Evolutionary conservation across 23 red algal genomes (phyloP).

Genomic region (Cyanidium caldarium): DNA sequence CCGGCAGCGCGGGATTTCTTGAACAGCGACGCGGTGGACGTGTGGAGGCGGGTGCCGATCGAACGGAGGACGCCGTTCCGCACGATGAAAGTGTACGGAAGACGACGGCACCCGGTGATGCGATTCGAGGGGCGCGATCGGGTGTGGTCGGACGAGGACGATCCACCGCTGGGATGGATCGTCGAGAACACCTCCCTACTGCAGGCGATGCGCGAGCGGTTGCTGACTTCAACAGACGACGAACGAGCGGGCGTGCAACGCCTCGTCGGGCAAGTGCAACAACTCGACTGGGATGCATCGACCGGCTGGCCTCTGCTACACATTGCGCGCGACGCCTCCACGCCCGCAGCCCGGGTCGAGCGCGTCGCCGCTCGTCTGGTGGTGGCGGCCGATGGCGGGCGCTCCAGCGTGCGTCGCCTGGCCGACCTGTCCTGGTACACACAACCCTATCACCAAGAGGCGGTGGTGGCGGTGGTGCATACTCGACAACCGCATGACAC

Average conservation of each 20-base stretch:
- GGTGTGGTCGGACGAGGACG: neutral
- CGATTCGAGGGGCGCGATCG: neutral
- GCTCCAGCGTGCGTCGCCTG: conserved; percentile 36
- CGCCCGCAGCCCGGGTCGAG: neutral
- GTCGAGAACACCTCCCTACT: conserved; percentile 48
- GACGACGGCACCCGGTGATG: neutral
- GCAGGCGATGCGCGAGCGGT: conserved; percentile 15
- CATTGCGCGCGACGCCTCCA: neutral
- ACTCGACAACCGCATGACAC: conserved; percentile 11
- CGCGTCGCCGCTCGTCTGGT: conserved; percentile 48
- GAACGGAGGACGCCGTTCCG: conserved; percentile 26
- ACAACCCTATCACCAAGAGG: conserved; percentile 38
- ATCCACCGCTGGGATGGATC: conserved; percentile 30
- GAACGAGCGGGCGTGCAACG: neutral
- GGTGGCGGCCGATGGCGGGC: conserved; percentile 52
- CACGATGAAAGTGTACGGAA: conserved; percentile 53
- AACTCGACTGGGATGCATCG: neutral
- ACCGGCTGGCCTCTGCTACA: neutral
- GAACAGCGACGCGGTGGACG: conserved; percentile 31
- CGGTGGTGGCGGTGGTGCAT: conserved; percentile 60
- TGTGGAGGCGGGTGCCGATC: conserved; percentile 35
- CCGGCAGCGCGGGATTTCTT: conserved; percentile 48
- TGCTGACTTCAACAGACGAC: neutral
- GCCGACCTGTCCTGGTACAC: conserved; percentile 29
- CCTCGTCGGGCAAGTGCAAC: too few relatives aligned